Conservation (phyloP, 352 stramenopile genomes). For the Phytopythium boreale region DNA sequence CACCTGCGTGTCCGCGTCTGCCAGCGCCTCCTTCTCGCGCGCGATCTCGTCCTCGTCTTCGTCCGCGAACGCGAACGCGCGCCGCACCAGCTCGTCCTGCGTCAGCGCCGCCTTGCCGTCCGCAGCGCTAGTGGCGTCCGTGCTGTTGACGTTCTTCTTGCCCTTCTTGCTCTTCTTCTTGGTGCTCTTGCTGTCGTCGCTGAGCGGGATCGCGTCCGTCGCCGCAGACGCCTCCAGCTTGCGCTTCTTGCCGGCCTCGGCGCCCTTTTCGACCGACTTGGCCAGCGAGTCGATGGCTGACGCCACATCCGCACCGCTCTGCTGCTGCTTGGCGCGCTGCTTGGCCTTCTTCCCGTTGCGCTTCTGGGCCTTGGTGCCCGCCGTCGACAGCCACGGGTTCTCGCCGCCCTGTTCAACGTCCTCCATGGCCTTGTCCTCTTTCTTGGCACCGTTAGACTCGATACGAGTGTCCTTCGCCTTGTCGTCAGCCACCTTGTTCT, state of each 20-base stretch:
- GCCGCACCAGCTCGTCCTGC: constrained; percentile 91
- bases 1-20: constrained; percentile 52
- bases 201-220: constrained; percentile 7
- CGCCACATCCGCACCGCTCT: constrained; percentile 35
- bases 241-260: constrained; percentile 35
- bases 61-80: constrained; percentile 93
- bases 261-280: constrained; percentile 37
- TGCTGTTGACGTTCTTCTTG: constrained; percentile 23
- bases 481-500: constrained; percentile 9
- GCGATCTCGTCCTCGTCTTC: constrained; percentile 93
- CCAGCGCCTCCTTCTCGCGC: constrained; percentile 88
- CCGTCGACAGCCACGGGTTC: constrained; percentile 65
- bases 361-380: constrained; percentile 56
- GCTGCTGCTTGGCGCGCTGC: constrained; percentile 24
- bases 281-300: constrained; percentile 59
- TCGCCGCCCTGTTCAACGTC: constrained; percentile 33
- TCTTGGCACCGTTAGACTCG: constrained; percentile 5
- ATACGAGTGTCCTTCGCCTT: neutral
- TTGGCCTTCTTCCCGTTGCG: constrained; percentile 66
- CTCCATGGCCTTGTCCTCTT: constrained; percentile 20
- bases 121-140: constrained; percentile 21
- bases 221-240: constrained; percentile 36
- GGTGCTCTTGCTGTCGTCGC: constrained; percentile 12
- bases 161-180: constrained; percentile 49
- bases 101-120: constrained; percentile 46